Evolutionary conservation across 2,329 filamentous ascomycete species (phyloP), one percentile per base, ranked within the genome.

Genomic region (Cercospora nicotianae): DNA sequence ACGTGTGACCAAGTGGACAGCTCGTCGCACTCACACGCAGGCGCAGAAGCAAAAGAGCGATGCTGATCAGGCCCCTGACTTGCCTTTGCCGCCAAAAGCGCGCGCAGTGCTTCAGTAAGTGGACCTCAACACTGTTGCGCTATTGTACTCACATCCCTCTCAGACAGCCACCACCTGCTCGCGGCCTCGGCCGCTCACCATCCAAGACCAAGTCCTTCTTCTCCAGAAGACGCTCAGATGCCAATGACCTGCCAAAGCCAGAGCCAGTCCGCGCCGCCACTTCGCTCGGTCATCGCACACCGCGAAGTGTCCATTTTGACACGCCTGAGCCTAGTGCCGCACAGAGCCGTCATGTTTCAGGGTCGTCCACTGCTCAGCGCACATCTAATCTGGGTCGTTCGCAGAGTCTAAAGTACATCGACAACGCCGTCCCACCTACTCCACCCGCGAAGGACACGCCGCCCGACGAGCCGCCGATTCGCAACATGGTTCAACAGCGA

Each of bases 371-470:
- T 30, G 67, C 48, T 67, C 45, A 51, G 33, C 23, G 45, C 20
- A 63, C 57, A 20, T 55, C 68, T 30, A 63, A 55, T 18, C 59
- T 74, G 36, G 60, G 64, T 30, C 74, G 74, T 55, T 73, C 76
- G 12, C 70, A 74, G 61, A 75, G 73, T 63, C 64, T 77, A 16
- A 75, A 75, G 51, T 76, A 76, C 68, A 68, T 74, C 33, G 75
- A 78, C 48, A 39, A 65, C 13, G 59, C 61, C n/a, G 48, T 70
- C 3, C 77, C 81, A 12, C 81, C 81, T 5, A 82, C 81, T 2
- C 81, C 81, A 20, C 81, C 80, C 5, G 75, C 78, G 13, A 83
- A 83, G 66, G 79, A 83, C 67, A 83, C 81, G 0, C 81, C 81
- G 33, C 80, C 79, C 1, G 71, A 76, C 8, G 65, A 75, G 39